Base-by-base conservation (phyloP, 2,329 filamentous ascomycete genomes). In the Drechmeria coniospora region DNA sequence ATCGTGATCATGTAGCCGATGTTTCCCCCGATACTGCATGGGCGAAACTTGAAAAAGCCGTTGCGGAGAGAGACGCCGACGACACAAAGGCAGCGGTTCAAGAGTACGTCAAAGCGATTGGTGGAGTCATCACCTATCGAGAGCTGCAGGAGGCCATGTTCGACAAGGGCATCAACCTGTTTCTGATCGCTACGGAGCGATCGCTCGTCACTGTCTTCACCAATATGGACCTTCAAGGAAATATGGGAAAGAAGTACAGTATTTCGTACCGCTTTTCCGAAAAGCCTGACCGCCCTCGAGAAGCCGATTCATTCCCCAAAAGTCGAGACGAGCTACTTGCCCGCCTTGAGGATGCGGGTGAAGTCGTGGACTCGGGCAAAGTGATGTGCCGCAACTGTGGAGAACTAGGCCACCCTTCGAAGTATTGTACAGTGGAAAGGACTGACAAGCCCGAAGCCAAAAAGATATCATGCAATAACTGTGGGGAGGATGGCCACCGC, bases 171-270 rank as follows among this genome's bases (percentile, higher is more conserved):
- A 59, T 78, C 32, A 50, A 51, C 3, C 51, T 78, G 10, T 75
- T 63, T 51, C 52, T 82, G 29, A 75, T 81, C 37, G 70, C 69
- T 5, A 49, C 68, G 5, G 66, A 79, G 55, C 65, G 68, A 37
- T 52, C 65, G 19, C 46, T 61, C 5, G 48, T 78, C 1, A 44
- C 53, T 1, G 69, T 71, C 5, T 64, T 74, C 38, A 79, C 72
- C 34, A 75, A 78, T 50, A 77, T 81, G 68, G 74, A 81, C 36
- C 54, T 80, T 2, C 74, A 81, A 42, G 77, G 77, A 5, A 68
- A 77, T 34, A 54, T 76, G 13, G 64, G 65, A 32, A 73, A 72
- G 49, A 73, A 72, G 44, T 80, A 65, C 39, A 65, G 64, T 1
- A 57, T 81, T 27, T 68, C 67, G 0, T 72, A 74, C 43, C 68